Conservation (phyloP, 192 early-diverging fungal species). For the Mortierella claussenii region DNA sequence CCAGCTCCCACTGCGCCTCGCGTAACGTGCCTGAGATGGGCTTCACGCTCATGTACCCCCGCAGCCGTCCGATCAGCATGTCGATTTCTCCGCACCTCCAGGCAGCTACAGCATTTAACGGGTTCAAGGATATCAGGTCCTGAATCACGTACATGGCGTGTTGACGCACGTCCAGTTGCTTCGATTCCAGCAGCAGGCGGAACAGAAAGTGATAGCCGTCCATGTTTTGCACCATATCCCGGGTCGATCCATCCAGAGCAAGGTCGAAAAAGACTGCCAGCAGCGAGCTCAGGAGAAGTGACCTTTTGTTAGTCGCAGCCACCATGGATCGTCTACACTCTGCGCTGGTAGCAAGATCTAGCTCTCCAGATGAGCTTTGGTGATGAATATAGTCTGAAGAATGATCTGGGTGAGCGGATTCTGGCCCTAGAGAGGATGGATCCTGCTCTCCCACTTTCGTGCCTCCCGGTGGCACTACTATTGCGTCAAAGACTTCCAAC, state of each 20-base stretch:
- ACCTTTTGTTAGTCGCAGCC: slow-evolving; percentile 9
- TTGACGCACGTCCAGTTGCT: slow-evolving; percentile 52
- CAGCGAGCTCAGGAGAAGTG: slow-evolving; percentile 27
- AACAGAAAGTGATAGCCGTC: slow-evolving; percentile 52
- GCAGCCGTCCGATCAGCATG: slow-evolving; percentile 24
- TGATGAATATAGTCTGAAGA: background rate
- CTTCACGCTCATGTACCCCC: slow-evolving; percentile 8
- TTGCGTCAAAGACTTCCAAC: slow-evolving; percentile 50
- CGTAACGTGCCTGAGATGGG: slow-evolving; percentile 6
- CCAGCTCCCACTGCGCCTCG: slow-evolving; percentile 39
- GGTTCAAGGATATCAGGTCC: slow-evolving; percentile 48
- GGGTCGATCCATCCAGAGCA: slow-evolving; percentile 33
- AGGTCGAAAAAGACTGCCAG: slow-evolving; percentile 45
- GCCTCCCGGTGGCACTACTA: slow-evolving; percentile 20
- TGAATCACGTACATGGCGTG: slow-evolving; percentile 53
- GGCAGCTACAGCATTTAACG: slow-evolving; percentile 50
- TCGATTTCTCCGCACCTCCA: slow-evolving; percentile 52
- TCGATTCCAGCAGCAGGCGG: slow-evolving; percentile 36
- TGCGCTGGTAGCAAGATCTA: background rate
- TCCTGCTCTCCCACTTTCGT: slow-evolving; percentile 3
- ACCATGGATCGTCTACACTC: background rate
- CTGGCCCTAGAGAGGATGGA: background rate
- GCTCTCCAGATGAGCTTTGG: background rate
- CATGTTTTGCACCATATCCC: slow-evolving; percentile 51
- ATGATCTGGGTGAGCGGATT: background rate